phyloP scores from a whole-genome alignment of 441 rosid species.

The Geranium incanum region DNA sequence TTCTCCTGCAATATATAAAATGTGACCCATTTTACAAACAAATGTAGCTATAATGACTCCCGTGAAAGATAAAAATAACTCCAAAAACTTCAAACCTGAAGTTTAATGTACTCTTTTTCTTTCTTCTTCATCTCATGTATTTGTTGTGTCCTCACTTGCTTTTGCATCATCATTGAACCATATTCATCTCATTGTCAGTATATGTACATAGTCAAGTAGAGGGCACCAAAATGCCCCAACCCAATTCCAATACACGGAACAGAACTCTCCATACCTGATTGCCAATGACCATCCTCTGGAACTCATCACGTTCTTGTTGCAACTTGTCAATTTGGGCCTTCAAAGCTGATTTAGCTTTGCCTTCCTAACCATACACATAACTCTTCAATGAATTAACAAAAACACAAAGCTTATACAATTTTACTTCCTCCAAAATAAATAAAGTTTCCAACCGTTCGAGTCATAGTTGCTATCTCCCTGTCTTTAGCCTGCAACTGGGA shows the following conservation, averaged over 20 bases:
- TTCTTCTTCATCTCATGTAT: conserved; percentile 97
- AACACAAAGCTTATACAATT: conserved; percentile 9
- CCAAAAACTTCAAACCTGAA: conserved; percentile 52
- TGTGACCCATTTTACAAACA: neutral
- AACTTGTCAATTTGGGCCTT: conserved; percentile 92
- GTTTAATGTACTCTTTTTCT: conserved; percentile 90
- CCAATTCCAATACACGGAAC: conserved; percentile 8
- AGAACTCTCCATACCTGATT: conserved; percentile 63
- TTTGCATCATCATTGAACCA: conserved; percentile 28
- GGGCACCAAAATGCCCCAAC: neutral
- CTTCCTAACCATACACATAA: conserved; percentile 47
- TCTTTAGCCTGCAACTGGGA: conserved; percentile 68
- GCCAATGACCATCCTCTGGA: conserved; percentile 95
- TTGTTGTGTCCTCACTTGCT: conserved; percentile 98
- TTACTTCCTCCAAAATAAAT: neutral
- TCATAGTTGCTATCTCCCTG: conserved; percentile 92
- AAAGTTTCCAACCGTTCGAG: conserved; percentile 59
- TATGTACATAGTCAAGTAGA: neutral
- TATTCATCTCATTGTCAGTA: conserved; percentile 17
- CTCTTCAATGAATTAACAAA: conserved; percentile 16
- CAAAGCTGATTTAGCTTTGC: conserved; percentile 76
- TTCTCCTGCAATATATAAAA: conserved; percentile 50
- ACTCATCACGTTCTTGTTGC: conserved; percentile 94
- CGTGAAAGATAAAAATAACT: conserved; percentile 13
- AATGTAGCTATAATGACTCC: neutral